A percentile compares a stretch with the other conserved stretches of the same genome.
phyloP scores from a whole-genome alignment of 2,329 filamentous ascomycete species.

The Ophidiomyces ophidiicola region DNA sequence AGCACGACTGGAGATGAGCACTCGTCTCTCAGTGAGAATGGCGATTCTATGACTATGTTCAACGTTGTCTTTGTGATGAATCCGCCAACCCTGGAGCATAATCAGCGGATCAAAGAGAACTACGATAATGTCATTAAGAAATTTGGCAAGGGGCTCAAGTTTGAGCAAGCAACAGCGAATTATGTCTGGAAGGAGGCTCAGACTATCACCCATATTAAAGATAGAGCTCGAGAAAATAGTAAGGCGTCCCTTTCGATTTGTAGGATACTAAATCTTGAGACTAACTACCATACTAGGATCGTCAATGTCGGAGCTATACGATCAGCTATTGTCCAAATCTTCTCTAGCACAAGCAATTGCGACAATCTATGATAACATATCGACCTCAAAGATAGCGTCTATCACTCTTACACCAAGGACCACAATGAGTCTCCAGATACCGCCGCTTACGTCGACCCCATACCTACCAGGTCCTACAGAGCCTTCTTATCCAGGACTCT shows the following conservation, averaged over 20 bases:
- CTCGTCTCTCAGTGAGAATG: conserved; percentile 22
- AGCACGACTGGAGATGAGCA: conserved; percentile 3
- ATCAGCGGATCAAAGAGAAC: conserved; percentile 60
- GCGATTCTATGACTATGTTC: conserved; percentile 82
- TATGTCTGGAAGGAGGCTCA: conserved; percentile 90
- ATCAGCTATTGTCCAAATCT: conserved; percentile 46
- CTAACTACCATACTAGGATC: conserved; percentile 19
- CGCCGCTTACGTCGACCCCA: conserved; percentile 52
- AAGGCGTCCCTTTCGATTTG: conserved; percentile 6
- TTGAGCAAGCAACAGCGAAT: conserved; percentile 76
- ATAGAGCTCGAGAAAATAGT: conserved; percentile 58
- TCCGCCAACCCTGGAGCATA: conserved; percentile 64
- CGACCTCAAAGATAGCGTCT: conserved; percentile 73
- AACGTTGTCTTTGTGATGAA: conserved; percentile 88
- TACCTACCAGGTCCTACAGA: conserved; percentile 60
- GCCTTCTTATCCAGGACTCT: conserved; percentile 59
- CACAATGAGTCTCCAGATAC: conserved; percentile 52
- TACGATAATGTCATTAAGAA: conserved; percentile 86
- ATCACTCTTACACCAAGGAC: conserved; percentile 57
- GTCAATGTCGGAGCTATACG: conserved; percentile 29
- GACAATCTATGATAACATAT: conserved; percentile 69
- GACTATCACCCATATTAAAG: conserved; percentile 65
- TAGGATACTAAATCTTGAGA: not conserved
- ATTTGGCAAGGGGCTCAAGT: conserved; percentile 82
- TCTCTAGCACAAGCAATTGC: conserved; percentile 72